phyloP scores from a whole-genome alignment of 108 stramenopile species.

The Cyclotella kingstonii region DNA sequence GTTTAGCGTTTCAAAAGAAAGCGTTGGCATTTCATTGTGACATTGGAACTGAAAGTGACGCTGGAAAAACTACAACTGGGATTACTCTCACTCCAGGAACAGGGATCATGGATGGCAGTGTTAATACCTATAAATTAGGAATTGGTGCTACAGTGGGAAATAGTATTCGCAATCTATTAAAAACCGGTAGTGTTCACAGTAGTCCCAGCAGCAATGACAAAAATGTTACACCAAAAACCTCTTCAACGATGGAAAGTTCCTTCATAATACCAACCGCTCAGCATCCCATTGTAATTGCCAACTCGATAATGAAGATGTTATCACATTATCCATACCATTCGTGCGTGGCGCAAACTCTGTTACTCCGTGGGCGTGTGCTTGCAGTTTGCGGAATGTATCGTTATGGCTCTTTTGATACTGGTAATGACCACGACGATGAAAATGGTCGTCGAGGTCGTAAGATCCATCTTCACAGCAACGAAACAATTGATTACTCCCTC shows the following conservation, averaged over 20 bases:
- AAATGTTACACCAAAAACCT: neutral
- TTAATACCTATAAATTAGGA: conserved; percentile 11
- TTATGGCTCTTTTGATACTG: neutral
- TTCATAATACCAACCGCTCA: conserved; percentile 1
- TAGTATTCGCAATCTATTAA: neutral
- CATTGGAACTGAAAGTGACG: conserved; percentile 2
- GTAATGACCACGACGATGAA: neutral
- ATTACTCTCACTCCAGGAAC: neutral
- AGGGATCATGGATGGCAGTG: conserved; percentile 1
- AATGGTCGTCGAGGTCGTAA: too few species aligned
- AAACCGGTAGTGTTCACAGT: neutral
- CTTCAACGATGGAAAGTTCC: neutral
- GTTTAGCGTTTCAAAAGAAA: conserved; percentile 39
- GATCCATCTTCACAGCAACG: too few species aligned
- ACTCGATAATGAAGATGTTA: conserved; percentile 25
- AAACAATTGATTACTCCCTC: conserved; percentile 10
- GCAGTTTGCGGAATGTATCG: conserved; percentile 35
- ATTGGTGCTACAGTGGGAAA: neutral
- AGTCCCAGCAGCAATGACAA: neutral
- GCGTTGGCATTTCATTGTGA: too few species aligned
- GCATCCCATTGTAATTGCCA: conserved; percentile 31
- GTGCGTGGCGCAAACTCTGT: conserved; percentile 40
- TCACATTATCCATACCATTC: conserved; percentile 38
- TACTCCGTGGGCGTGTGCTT: conserved; percentile 40
- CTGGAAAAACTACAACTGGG: neutral